Conservation (phyloP, 768 basidiomycete genomes). For the Boletus bicolor region DNA sequence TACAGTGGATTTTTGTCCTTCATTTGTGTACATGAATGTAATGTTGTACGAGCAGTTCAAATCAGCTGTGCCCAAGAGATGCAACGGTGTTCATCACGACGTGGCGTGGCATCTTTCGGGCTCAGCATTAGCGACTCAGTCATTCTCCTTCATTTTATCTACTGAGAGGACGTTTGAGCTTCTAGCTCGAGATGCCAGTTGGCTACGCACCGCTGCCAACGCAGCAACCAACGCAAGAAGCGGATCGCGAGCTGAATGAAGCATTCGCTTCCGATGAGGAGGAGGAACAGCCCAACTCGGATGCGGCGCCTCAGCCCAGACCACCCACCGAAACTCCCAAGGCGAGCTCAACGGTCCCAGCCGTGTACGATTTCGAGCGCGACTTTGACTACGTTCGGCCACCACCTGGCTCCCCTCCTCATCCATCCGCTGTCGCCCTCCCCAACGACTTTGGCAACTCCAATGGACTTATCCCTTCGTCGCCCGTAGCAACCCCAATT, state of each 20-base stretch:
- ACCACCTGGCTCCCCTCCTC: constrained; percentile 77
- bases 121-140: no score
- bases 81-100: no score
- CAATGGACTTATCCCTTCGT: constrained; percentile 59
- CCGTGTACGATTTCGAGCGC: constrained; percentile 69
- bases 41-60: no score
- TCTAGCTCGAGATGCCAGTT: constrained; percentile 39
- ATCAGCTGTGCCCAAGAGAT: no score
- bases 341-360: not conserved
- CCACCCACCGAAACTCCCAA: constrained; percentile 19
- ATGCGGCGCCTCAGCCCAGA: constrained; percentile 27
- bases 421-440: constrained; percentile 50
- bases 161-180: not conserved
- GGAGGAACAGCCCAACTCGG: constrained; percentile 24
- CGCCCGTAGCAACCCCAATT: constrained; percentile 35
- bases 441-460: constrained; percentile 73
- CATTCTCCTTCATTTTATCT: not conserved
- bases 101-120: no score
- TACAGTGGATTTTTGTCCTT: not conserved
- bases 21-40: not conserved
- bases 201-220: constrained; percentile 55
- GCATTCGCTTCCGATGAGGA: constrained; percentile 67
- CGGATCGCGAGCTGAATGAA: constrained; percentile 67
- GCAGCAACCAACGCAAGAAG: constrained; percentile 41
- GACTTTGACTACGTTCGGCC: constrained; percentile 66